A percentile compares a stretch with the other conserved stretches of the same genome.
Conservation (phyloP, 352 stramenopile species). For the Globisporangium nagaii region DNA sequence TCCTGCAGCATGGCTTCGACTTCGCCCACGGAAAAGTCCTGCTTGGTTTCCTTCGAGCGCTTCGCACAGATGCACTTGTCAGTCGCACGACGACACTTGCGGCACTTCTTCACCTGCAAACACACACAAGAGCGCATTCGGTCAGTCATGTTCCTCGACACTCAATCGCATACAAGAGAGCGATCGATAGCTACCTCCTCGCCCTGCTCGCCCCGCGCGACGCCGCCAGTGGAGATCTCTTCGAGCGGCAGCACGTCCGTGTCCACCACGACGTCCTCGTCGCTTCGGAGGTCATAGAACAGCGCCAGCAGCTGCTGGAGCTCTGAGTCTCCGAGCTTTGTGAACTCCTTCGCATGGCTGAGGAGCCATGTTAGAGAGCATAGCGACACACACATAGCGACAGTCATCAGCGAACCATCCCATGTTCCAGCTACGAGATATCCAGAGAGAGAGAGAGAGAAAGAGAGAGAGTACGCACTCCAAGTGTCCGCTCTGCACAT, state of each 20-base stretch:
- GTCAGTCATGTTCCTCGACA: no score
- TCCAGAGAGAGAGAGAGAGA: background rate
- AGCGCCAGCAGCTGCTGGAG: slow-evolving; percentile 58
- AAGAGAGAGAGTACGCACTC: no score
- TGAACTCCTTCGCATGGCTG: slow-evolving; percentile 31
- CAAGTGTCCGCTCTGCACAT: slow-evolving; percentile 30
- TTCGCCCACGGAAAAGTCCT: slow-evolving; percentile 45
- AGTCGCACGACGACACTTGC: slow-evolving; percentile 59
- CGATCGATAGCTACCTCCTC: slow-evolving; percentile 3
- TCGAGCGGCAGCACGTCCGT: slow-evolving; percentile 32
- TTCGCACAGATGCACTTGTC: slow-evolving; percentile 60
- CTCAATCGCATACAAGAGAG: background rate
- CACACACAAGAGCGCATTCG: background rate
- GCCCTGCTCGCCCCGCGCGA: background rate
- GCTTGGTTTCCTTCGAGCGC: slow-evolving; percentile 13
- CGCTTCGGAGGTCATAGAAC: slow-evolving; percentile 59
- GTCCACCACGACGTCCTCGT: slow-evolving; percentile 58
- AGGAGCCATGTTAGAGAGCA: no score
- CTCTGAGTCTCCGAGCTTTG: slow-evolving; percentile 59
- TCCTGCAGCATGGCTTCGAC: slow-evolving; percentile 69
- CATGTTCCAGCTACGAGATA: background rate
- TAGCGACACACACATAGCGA: background rate
- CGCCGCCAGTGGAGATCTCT: slow-evolving; percentile 9
- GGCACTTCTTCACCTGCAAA: slow-evolving; percentile 36
- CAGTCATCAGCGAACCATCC: slow-evolving; percentile 1